A percentile compares a stretch with the other conserved stretches of the same genome.
phyloP scores from a whole-genome alignment of 176 grass and related monocot species.

The Carex parvula region DNA sequence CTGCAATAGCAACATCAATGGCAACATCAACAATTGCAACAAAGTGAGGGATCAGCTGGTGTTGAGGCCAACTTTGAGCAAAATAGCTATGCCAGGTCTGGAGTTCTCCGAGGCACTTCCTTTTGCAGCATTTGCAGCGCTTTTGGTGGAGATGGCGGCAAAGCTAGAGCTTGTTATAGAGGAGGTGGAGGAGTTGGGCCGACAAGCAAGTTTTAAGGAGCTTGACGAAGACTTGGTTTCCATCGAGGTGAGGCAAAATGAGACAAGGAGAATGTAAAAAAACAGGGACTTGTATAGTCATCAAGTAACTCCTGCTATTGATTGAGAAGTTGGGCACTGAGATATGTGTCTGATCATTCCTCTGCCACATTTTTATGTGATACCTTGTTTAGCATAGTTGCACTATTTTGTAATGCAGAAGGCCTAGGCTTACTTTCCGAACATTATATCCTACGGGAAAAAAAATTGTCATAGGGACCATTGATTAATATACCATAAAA shows the following conservation, averaged over 20 bases:
- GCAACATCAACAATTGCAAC: not conserved
- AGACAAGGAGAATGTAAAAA: slow-evolving; percentile 32
- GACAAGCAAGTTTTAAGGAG: slow-evolving; percentile 72
- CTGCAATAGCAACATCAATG: not conserved
- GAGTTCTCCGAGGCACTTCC: slow-evolving; percentile 90
- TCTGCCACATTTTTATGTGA: not conserved
- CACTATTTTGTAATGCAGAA: not conserved
- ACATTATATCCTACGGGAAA: too few relatives aligned
- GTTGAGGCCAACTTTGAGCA: slow-evolving; percentile 66
- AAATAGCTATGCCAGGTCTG: slow-evolving; percentile 62
- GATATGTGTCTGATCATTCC: not conserved
- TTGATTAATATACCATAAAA: too few relatives aligned
- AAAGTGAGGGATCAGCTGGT: slow-evolving; percentile 2
- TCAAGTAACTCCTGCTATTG: not conserved
- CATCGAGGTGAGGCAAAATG: slow-evolving; percentile 42
- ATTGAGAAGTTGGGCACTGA: not conserved
- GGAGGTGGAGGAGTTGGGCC: slow-evolving; percentile 67
- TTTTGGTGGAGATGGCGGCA: slow-evolving; percentile 88
- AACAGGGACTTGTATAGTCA: slow-evolving; percentile 19
- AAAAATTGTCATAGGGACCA: too few relatives aligned
- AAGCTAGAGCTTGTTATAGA: slow-evolving; percentile 86
- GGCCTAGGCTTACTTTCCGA: not conserved
- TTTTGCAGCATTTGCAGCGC: slow-evolving; percentile 79
- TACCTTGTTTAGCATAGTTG: not conserved
- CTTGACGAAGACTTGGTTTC: slow-evolving; percentile 39